Evolutionary conservation across 129 eudicot genomes (phyloP), one percentile per base, ranked within the genome.

Genomic region (Chrysanthemum seticuspe): DNA sequence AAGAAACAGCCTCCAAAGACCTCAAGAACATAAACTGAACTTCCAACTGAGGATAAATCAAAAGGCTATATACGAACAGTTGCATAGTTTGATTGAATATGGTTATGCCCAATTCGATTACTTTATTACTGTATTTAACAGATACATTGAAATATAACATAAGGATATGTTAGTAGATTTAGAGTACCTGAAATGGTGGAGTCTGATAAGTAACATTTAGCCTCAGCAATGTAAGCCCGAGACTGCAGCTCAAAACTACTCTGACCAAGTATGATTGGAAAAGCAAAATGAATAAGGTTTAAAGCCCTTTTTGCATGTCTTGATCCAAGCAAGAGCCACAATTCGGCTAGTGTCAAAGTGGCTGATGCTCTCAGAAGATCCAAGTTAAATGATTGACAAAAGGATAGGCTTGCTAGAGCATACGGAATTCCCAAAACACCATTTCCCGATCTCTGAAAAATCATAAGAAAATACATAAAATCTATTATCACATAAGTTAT

Each of bases 281-380:
- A 87, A 69, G 90, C 88, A 51, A 87, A 77, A 72, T 95, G 97
- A 71, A 95, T 72, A 64, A 95, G 97, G 81, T 81, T 82, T 53
- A 90, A 74, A n/a, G 99, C 96, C 57, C 96, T 83, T 79, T 81
- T 87, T 58, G 96, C 94, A 85, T 95, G 97, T 68, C 78, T 79
- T 63, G 97, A 61, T 69, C 99, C 99, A 75, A 87, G 91, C 25
- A 86, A 81, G n/a, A 90, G 89, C 97, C 99, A 95, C 56, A 95
- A 70, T 73, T 90, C 96, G 6, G 99, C 99, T 54, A 95, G 68
- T 13, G 95, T 87, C 52, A 95, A 74, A 59, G 96, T 83, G n/a
- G 97, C 97, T 10, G 97, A 83, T 60, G 94, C 96, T 83, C 85
- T 95, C 36, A 95, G 90, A 85, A 95, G 97, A 80, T 95, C 99